Evolutionary conservation across 176 grass and related monocot genomes (phyloP).

Genomic region (Carex parvula): DNA sequence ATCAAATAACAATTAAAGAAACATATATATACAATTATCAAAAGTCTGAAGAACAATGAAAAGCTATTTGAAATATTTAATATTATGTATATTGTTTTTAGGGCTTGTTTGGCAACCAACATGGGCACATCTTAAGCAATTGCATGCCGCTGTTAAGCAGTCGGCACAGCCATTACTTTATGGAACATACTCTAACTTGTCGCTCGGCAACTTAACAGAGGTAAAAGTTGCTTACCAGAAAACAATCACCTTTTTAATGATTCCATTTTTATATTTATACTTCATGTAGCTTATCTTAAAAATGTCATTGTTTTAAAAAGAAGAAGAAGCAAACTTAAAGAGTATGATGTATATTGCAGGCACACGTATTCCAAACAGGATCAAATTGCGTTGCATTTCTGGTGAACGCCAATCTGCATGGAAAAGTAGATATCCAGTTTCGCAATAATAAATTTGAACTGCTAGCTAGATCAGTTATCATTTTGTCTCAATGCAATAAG

Average conservation of each 20-base stretch:
- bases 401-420: constrained; percentile 51
- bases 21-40: neutral
- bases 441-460: constrained; percentile 43
- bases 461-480: constrained; percentile 59
- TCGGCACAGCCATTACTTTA: constrained; percentile 54
- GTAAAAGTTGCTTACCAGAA: constrained; percentile 32
- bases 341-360: constrained; percentile 44
- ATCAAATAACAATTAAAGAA: neutral
- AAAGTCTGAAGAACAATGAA: neutral
- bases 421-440: constrained; percentile 36
- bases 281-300: neutral
- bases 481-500: constrained; percentile 59
- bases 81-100: constrained; percentile 27
- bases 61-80: neutral
- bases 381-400: constrained; percentile 68
- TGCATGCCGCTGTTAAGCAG: constrained; percentile 66
- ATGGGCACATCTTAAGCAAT: constrained; percentile 85
- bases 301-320: neutral
- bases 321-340: neutral
- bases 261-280: neutral
- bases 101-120: constrained; percentile 83
- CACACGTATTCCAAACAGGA: constrained; percentile 74
- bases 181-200: constrained; percentile 56
- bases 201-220: constrained; percentile 69
- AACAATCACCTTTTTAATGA: neutral